phyloP scores from a whole-genome alignment of 73 alveolate species.

The Paramecium sexaurelia region DNA sequence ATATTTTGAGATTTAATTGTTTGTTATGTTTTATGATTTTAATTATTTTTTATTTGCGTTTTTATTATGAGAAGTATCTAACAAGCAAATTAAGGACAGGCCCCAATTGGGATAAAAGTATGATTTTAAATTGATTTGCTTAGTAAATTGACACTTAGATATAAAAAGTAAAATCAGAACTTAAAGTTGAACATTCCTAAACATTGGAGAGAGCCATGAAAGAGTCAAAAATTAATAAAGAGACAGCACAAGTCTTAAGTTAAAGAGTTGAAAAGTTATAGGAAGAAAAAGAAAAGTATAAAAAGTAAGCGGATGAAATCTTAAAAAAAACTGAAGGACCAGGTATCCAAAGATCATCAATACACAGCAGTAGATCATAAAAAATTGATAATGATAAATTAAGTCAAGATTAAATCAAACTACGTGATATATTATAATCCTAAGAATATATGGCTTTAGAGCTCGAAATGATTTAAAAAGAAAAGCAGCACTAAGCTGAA shows the following conservation, averaged over 20 bases:
- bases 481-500: neutral
- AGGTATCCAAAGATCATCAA: neutral
- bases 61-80: conserved; percentile 26
- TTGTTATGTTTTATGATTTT: neutral
- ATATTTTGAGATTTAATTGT: neutral
- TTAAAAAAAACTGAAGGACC: neutral
- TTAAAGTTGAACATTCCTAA: neutral
- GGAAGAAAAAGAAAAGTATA: neutral
- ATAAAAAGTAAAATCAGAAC: neutral
- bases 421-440: neutral
- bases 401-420: neutral
- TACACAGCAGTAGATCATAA: neutral
- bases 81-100: neutral
- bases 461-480: neutral
- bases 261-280: neutral
- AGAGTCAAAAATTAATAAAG: neutral
- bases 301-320: neutral
- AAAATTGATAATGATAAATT: neutral
- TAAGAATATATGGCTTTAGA: no score
- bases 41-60: neutral
- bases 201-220: neutral
- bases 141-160: neutral
- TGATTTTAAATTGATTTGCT: neutral
- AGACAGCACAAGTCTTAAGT: neutral
- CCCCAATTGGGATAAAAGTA: conserved; percentile 6